These are phyloP conservation scores for Dimocarpus longan DNA, from an alignment of 345 rosid genomes.

Conservation along the genomic window DNA sequence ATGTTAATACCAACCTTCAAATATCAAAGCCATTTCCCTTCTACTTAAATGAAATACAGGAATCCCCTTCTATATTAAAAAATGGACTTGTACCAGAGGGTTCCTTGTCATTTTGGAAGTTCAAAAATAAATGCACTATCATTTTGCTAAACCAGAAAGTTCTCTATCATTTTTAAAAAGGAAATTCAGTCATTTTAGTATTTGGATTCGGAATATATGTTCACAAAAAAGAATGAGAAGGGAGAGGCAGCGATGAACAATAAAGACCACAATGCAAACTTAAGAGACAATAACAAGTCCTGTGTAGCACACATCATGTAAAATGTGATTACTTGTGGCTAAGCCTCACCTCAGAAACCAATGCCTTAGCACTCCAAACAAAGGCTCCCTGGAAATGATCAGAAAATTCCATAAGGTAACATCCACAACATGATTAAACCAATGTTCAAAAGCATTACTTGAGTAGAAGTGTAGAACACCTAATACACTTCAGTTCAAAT, in stretches of 20 bases:
- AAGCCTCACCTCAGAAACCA: constrained; percentile 81
- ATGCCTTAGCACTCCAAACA: constrained; percentile 89
- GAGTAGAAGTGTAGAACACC: background rate
- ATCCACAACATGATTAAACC: constrained; percentile 11
- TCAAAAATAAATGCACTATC: background rate
- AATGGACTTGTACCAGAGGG: background rate
- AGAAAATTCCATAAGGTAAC: constrained; percentile 21
- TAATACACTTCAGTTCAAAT: background rate
- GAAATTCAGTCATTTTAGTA: background rate
- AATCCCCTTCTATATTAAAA: background rate
- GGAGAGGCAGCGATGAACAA: background rate
- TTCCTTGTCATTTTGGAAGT: background rate
- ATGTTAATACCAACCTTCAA: background rate
- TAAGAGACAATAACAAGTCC: constrained; percentile 4
- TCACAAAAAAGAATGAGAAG: background rate
- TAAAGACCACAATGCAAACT: background rate
- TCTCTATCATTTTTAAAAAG: background rate
- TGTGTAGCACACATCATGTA: background rate
- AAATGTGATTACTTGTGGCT: background rate
- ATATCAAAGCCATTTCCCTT: background rate
- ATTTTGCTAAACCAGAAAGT: background rate
- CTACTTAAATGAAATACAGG: background rate
- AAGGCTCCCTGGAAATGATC: constrained; percentile 75
- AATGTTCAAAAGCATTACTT: constrained; percentile 1
- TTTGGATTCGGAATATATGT: background rate